Evolutionary conservation across 2,329 filamentous ascomycete species (phyloP).

Genomic region (Fusarium oligoseptatum): DNA sequence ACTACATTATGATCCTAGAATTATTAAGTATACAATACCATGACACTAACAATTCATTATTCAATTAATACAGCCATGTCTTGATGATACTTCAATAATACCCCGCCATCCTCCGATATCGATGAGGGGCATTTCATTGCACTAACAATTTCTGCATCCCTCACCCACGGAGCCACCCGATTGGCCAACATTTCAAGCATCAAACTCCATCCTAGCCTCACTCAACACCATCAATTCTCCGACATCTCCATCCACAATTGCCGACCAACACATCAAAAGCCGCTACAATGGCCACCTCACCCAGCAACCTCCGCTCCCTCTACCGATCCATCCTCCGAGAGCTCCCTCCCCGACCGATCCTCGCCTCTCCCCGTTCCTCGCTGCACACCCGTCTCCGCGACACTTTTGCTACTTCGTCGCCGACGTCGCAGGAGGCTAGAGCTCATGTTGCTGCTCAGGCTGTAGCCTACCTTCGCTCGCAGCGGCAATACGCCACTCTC

Average conservation of each 20-base stretch:
- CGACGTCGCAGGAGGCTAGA: constrained; percentile 48
- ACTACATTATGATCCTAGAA: not conserved
- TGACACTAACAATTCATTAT: not conserved
- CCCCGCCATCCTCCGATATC: constrained; percentile 36
- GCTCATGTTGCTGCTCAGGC: constrained; percentile 76
- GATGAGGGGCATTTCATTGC: constrained; percentile 35
- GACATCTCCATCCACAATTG: not conserved
- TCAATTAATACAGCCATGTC: not conserved
- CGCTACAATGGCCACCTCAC: constrained; percentile 52
- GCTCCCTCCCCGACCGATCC: constrained; percentile 78
- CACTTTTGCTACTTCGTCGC: constrained; percentile 67
- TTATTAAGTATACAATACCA: not conserved
- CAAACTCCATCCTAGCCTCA: constrained; percentile 23
- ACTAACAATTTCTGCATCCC: constrained; percentile 33
- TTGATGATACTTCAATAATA: not conserved
- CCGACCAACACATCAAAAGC: not conserved
- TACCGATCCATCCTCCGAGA: constrained; percentile 93
- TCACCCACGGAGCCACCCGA: constrained; percentile 25
- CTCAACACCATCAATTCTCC: not conserved
- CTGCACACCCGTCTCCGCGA: constrained; percentile 50
- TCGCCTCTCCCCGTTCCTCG: constrained; percentile 70
- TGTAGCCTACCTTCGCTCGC: constrained; percentile 84
- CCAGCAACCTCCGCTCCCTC: constrained; percentile 75
- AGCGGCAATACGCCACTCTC: constrained; percentile 84
- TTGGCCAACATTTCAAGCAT: constrained; percentile 31